phyloP scores from a whole-genome alignment of 352 stramenopile genomes.

The Globisporangium parvum region DNA sequence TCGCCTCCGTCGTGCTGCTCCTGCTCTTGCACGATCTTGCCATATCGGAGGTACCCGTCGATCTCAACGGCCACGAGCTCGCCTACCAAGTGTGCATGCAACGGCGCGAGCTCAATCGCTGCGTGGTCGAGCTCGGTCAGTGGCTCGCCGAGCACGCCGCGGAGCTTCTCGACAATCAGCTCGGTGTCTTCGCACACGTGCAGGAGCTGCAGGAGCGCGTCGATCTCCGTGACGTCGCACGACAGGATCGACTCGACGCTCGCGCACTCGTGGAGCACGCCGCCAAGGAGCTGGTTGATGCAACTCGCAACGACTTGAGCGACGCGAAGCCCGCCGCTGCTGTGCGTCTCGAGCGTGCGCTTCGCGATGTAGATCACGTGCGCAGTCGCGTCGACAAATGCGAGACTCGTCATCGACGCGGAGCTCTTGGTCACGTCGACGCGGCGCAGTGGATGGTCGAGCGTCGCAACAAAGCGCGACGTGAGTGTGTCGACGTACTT shows the following conservation, averaged over 20 bases:
- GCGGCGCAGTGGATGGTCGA: slow-evolving; percentile 35
- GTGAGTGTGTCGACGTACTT: slow-evolving; percentile 40
- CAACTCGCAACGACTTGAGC: slow-evolving; percentile 54
- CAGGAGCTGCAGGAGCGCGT: slow-evolving; percentile 41
- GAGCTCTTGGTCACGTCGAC: slow-evolving; percentile 62
- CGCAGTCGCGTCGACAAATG: slow-evolving; percentile 39
- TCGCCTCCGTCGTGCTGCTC: slow-evolving; percentile 7
- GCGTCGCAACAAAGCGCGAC: slow-evolving; percentile 58
- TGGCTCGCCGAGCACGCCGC: slow-evolving; percentile 46
- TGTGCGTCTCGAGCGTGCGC: slow-evolving; percentile 23
- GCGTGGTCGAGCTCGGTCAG: slow-evolving; percentile 39
- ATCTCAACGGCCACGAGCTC: slow-evolving; percentile 63
- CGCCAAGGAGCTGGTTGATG: slow-evolving; percentile 65
- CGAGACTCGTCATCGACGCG: slow-evolving; percentile 38
- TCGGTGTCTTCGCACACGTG: slow-evolving; percentile 58
- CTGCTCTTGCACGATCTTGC: slow-evolving; percentile 47
- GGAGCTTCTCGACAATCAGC: slow-evolving; percentile 62
- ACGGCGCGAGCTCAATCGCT: slow-evolving; percentile 48
- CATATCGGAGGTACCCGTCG: slow-evolving; percentile 47
- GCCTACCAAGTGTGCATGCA: slow-evolving; percentile 60
- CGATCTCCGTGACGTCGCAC: slow-evolving; percentile 44
- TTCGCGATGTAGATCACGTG: slow-evolving; percentile 51
- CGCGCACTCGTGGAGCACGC: slow-evolving; percentile 53
- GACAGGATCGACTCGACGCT: slow-evolving; percentile 61
- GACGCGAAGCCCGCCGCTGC: slow-evolving; percentile 26